Evolutionary conservation across 331 rosid species (phyloP).

Genomic region (Quercus lobata): DNA sequence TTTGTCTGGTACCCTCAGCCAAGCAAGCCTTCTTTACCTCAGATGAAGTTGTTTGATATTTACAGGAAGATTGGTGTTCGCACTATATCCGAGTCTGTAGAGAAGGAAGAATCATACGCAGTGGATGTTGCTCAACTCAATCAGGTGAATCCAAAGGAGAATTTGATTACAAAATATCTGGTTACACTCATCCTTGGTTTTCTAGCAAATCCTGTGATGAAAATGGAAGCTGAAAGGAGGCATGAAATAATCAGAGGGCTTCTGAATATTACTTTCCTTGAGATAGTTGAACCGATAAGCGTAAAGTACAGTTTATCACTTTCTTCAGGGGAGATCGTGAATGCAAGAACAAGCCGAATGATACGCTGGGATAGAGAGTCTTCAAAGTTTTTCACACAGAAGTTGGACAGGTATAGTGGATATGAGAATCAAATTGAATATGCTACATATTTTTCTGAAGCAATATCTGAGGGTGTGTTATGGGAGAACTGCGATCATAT

Average conservation of each 20-base stretch:
- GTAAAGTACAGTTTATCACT: background rate
- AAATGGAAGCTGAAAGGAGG: background rate
- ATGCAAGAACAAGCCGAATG: slow-evolving; percentile 30
- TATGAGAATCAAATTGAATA: no score
- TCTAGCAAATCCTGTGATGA: slow-evolving; percentile 45
- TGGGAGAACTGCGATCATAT: no score
- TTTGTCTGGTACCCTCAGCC: slow-evolving; percentile 67
- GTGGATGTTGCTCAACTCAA: slow-evolving; percentile 7
- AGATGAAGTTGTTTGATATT: slow-evolving; percentile 32
- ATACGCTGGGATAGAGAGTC: slow-evolving; percentile 48
- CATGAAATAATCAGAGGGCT: no score
- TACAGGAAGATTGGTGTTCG: slow-evolving; percentile 2
- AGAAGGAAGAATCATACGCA: slow-evolving; percentile 31
- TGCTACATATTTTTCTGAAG: no score
- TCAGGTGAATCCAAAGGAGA: slow-evolving; percentile 17
- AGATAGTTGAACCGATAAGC: no score
- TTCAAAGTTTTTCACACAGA: slow-evolving; percentile 36
- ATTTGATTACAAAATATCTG: slow-evolving; percentile 33
- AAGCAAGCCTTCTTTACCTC: slow-evolving; percentile 28
- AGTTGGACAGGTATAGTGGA: slow-evolving; percentile 6
- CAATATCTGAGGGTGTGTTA: no score
- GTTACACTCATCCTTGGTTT: slow-evolving; percentile 58
- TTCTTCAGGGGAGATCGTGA: slow-evolving; percentile 32
- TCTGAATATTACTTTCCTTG: no score
- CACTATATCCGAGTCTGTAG: slow-evolving; percentile 47